Conservation (phyloP, 108 stramenopile genomes). For the Fistulifera solaris region DNA sequence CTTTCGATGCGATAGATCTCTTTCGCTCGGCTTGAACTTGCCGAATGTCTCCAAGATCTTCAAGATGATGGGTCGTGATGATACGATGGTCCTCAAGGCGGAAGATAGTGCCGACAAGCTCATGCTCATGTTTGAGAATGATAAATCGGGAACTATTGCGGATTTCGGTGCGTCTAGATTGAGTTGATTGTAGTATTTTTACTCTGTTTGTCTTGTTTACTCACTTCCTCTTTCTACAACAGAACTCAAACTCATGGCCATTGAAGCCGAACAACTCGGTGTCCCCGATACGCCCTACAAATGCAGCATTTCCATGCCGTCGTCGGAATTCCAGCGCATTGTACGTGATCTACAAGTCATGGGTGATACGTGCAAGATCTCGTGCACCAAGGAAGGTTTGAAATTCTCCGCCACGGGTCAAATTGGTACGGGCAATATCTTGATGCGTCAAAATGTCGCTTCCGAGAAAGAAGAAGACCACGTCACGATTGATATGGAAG, state of each 20-base stretch:
- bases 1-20: constrained; percentile 92
- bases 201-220: constrained; percentile 2
- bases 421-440: constrained; percentile 93
- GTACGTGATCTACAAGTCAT: constrained; percentile 93
- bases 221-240: constrained; percentile 1
- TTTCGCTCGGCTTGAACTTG: constrained; percentile 90
- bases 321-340: constrained; percentile 95
- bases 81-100: constrained; percentile 93
- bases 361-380: constrained; percentile 96
- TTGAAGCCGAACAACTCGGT: constrained; percentile 94
- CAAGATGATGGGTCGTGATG: constrained; percentile 96
- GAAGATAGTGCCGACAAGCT: constrained; percentile 87
- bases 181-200: neutral
- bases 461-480: constrained; percentile 92
- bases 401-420: constrained; percentile 89
- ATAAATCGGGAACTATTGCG: constrained; percentile 72
- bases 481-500: constrained; percentile 94
- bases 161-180: constrained; percentile 84
- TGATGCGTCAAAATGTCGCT: constrained; percentile 75
- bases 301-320: constrained; percentile 92
- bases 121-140: constrained; percentile 89
- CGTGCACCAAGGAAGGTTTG: constrained; percentile 91
- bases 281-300: constrained; percentile 99
- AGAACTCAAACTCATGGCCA: constrained; percentile 99
- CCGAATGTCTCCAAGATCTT: constrained; percentile 96